Evolutionary conservation across 768 basidiomycete genomes (phyloP), one percentile per base, ranked within the genome.

Genomic region (Amanita pallidorosea): DNA sequence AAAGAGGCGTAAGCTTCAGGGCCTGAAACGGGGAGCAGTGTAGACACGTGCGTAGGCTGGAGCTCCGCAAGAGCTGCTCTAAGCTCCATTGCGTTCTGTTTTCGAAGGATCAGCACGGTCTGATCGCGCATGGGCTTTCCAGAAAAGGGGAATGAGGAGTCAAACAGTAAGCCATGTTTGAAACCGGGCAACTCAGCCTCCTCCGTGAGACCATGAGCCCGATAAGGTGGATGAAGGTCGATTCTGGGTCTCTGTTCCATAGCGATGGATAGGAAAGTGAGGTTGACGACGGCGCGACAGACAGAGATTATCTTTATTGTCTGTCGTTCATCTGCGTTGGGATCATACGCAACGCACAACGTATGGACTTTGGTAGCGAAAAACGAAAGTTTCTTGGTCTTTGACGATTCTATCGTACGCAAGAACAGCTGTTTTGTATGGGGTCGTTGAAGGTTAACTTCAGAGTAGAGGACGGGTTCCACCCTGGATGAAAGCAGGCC

Each of bases 261-360:
- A 6, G 59, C 57, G 9, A 69, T 56, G 13, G 62, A 67, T 67
- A 68, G 71, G 49, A 70, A 66, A 1, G 70, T 69, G 7, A 73
- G 55, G 47, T 59, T 62, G 2, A 60, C 56, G 13, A 70, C 59
- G 0, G 68, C 65, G 50, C 54, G 56, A 54, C 71, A 73, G 31
- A 58, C 56, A n/a, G 61, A 57, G 9, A 69, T 58, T 22, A 73
- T 62, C 41, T 61, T 57, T 23, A 61, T 57, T 23, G 67, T 59
- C 38, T 61, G 60, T 34, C 60, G 56, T 11, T 63, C 56, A 37
- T 45, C 42, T 34, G 50, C 20, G 31, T 63, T 61, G 29, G 68
- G 58, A 48, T 70, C 67, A 47, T 67, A 62, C 9, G 65, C 65
- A 15, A 73, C 63, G 54, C 61, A 64, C 7, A 71, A 57, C 0